Conservation (phyloP, 306 rosid genomes). For the Canavalia ensiformis region DNA sequence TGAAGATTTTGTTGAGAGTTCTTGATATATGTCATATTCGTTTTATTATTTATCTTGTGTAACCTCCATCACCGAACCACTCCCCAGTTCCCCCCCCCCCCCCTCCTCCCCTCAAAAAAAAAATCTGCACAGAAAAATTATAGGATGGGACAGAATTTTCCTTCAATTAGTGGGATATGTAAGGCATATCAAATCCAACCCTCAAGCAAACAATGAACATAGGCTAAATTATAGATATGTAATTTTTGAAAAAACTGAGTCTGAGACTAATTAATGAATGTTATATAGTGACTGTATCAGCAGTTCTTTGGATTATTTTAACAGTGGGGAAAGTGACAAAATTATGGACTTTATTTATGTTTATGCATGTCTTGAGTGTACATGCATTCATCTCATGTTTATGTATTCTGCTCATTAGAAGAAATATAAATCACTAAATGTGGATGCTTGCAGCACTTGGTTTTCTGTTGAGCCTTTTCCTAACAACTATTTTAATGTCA, state of each 20-base stretch:
- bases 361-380: neutral
- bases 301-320: constrained; percentile 3
- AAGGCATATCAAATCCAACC: constrained; percentile 4
- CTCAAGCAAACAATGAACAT: constrained; percentile 12
- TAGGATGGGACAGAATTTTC: neutral
- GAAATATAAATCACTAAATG: constrained; percentile 5
- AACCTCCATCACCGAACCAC: neutral
- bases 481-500: constrained; percentile 51
- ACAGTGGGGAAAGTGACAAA: neutral
- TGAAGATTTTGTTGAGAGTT: neutral
- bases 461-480: constrained; percentile 23
- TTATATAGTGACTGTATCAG: neutral
- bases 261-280: constrained; percentile 21
- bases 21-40: neutral
- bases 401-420: constrained; percentile 1
- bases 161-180: neutral
- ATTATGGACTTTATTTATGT: neutral
- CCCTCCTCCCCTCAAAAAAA: neutral
- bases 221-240: neutral
- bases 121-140: neutral
- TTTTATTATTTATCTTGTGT: constrained; percentile 9
- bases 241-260: neutral
- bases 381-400: constrained; percentile 16
- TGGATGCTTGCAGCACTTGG: constrained; percentile 2
- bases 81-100: neutral